A percentile compares a stretch with the other conserved stretches of the same genome.
Evolutionary conservation across 2,329 filamentous ascomycete genomes (phyloP).

Genomic region (Pestalotiopsis sp.): DNA sequence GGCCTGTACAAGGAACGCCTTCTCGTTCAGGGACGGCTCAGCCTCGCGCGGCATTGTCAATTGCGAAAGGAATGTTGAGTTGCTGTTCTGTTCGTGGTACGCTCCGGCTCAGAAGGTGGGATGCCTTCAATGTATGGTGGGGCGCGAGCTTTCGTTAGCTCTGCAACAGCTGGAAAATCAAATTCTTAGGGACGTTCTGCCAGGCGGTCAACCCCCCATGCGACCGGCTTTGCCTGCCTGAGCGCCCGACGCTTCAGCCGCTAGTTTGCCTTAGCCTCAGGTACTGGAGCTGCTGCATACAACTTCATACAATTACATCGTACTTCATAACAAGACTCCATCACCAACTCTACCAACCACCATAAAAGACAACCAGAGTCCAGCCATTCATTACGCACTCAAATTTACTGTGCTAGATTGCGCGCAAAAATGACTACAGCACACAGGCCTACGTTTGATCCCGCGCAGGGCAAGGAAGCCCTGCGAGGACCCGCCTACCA

Average conservation of each 20-base stretch:
- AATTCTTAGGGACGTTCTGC: slow-evolving; percentile 42
- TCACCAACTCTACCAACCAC: slow-evolving; percentile 9
- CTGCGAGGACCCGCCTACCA: slow-evolving; percentile 93
- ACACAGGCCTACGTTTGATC: slow-evolving; percentile 93
- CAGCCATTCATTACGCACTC: neutral
- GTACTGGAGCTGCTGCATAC: neutral
- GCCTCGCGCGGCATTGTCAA: slow-evolving; percentile 85
- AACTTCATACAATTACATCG: neutral
- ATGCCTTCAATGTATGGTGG: slow-evolving; percentile 20
- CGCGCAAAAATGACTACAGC: slow-evolving; percentile 60
- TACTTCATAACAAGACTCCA: neutral
- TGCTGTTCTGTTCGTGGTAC: slow-evolving; percentile 19
- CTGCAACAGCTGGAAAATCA: slow-evolving; percentile 17
- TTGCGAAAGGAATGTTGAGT: slow-evolving; percentile 16
- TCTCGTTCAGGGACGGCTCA: slow-evolving; percentile 87
- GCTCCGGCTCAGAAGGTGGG: slow-evolving; percentile 19
- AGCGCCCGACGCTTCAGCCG: slow-evolving; percentile 1
- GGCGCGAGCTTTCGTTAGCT: slow-evolving; percentile 19
- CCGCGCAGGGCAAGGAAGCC: slow-evolving; percentile 92
- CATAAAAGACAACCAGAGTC: neutral
- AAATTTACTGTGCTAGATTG: neutral
- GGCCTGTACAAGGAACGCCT: slow-evolving; percentile 81
- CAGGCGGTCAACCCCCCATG: slow-evolving; percentile 45
- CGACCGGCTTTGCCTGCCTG: slow-evolving; percentile 19
- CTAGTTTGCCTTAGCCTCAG: neutral